These are phyloP conservation scores for Polysphondylium violaceum DNA, from an alignment of 78 protist genomes.

Conservation along the genomic window DNA sequence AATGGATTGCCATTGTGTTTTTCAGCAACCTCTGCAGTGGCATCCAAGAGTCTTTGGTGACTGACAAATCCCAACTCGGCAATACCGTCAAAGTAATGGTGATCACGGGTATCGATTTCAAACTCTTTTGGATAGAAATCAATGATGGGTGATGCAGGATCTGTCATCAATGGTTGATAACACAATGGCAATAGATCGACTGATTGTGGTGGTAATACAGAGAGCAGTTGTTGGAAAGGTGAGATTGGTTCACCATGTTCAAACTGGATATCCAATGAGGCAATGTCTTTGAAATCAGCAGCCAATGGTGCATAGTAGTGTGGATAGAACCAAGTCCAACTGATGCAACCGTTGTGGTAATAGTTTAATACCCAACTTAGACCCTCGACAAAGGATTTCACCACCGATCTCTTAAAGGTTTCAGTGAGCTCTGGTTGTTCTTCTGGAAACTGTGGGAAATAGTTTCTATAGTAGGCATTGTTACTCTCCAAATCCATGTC, in stretches of 20 bases:
- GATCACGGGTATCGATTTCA: conserved; percentile 87
- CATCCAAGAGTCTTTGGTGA: conserved; percentile 66
- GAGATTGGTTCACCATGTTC: conserved; percentile 87
- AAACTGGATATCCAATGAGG: conserved; percentile 23
- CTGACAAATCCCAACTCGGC: conserved; percentile 89
- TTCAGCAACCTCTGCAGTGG: conserved; percentile 11
- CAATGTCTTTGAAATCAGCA: conserved; percentile 43
- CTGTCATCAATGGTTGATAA: conserved; percentile 66
- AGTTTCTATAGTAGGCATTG: conserved; percentile 51
- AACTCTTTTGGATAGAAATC: conserved; percentile 90
- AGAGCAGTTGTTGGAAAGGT: conserved; percentile 94
- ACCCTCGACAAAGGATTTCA: conserved; percentile 69
- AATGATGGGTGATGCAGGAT: conserved; percentile 70
- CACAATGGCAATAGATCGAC: conserved; percentile 68
- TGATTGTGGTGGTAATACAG: conserved; percentile 92
- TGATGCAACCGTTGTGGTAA: conserved; percentile 92
- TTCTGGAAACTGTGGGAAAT: conserved; percentile 53
- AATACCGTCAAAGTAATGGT: conserved; percentile 90
- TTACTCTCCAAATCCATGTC: background rate
- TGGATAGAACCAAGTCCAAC: conserved; percentile 98
- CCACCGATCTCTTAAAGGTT: background rate
- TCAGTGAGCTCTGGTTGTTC: background rate
- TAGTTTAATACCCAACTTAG: conserved; percentile 94
- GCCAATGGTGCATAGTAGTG: conserved; percentile 96
- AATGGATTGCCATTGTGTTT: conserved; percentile 11